Percentiles rank a stretch among this genome's conserved stretches.
phyloP scores from a whole-genome alignment of 2,329 filamentous ascomycete species.

The Ceratocystis ficicola region DNA sequence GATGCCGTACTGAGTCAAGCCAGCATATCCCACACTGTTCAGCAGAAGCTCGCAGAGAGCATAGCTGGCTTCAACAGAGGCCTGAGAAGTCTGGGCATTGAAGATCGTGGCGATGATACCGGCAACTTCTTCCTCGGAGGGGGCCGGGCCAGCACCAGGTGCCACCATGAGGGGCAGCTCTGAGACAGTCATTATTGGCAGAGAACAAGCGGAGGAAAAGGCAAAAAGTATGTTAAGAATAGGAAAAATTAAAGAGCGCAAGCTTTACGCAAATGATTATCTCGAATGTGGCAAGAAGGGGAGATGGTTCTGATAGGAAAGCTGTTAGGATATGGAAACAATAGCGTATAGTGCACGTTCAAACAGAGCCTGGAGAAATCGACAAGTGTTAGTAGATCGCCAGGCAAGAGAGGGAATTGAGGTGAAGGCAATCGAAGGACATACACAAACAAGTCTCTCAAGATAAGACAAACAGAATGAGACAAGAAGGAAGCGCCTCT shows the following conservation, averaged over 20 bases:
- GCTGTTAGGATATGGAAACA: neutral
- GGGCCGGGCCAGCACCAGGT: conserved; percentile 41
- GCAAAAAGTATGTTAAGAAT: neutral
- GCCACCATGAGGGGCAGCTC: conserved; percentile 34
- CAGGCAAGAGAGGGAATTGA: neutral
- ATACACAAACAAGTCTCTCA: conserved; percentile 1
- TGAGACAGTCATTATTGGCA: conserved; percentile 12
- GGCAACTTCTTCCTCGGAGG: conserved; percentile 53
- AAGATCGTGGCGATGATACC: conserved; percentile 56
- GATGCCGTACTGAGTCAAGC: conserved; percentile 43
- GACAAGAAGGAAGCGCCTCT: neutral
- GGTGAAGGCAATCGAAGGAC: neutral
- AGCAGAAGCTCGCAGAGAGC: conserved; percentile 48
- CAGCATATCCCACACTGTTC: conserved; percentile 41
- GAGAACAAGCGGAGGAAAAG: neutral
- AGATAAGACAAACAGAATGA: neutral
- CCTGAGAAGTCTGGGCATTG: conserved; percentile 53
- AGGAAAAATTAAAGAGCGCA: neutral
- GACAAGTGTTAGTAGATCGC: neutral
- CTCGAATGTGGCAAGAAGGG: neutral
- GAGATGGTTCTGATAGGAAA: neutral
- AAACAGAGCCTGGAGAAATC: neutral
- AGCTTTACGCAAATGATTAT: neutral
- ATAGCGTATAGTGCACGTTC: neutral
- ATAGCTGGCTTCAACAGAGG: conserved; percentile 54